phyloP scores from a whole-genome alignment of 768 basidiomycete genomes.

The Terana coerulea region DNA sequence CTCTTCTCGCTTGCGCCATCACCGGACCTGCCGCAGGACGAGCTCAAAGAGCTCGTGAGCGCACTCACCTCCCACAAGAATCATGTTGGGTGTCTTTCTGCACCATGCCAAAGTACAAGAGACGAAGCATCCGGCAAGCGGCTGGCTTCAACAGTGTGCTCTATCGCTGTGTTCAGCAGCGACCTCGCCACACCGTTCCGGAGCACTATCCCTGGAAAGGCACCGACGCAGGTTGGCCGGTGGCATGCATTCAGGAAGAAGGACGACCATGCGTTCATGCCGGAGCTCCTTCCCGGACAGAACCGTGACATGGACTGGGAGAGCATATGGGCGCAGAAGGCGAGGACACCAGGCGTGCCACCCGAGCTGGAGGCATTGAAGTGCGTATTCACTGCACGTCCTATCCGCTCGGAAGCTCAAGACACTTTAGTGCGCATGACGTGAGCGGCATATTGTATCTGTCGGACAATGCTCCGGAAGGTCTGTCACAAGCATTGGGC shows the following conservation, averaged over 20 bases:
- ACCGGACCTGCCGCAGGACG: conserved; percentile 41
- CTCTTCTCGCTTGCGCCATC: conserved; percentile 44
- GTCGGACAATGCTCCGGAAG: conserved; percentile 56
- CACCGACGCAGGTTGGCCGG: conserved; percentile 63
- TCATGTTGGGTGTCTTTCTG: conserved; percentile 62
- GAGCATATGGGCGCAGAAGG: conserved; percentile 41
- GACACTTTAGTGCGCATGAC: conserved; percentile 18
- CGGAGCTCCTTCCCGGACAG: too few relatives aligned
- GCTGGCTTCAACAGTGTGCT: conserved; percentile 43
- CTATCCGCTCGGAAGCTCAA: too few relatives aligned
- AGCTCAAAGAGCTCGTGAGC: conserved; percentile 31
- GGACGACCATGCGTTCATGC: conserved; percentile 15
- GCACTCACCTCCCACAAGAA: conserved; percentile 22
- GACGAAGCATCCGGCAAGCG: not conserved
- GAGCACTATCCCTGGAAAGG: conserved; percentile 58
- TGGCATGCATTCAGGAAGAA: conserved; percentile 60
- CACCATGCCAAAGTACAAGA: conserved; percentile 32
- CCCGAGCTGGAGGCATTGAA: conserved; percentile 33
- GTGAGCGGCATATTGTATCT: conserved; percentile 45
- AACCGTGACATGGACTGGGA: conserved; percentile 47
- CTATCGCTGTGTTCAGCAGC: conserved; percentile 51
- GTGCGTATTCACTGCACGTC: conserved; percentile 28
- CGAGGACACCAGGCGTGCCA: conserved; percentile 30
- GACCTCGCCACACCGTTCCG: conserved; percentile 45
- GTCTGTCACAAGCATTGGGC: conserved; percentile 42